Evolutionary conservation across 2,329 filamentous ascomycete genomes (phyloP), one percentile per base, ranked within the genome.

Genomic region (Aurifilum marmelostoma): DNA sequence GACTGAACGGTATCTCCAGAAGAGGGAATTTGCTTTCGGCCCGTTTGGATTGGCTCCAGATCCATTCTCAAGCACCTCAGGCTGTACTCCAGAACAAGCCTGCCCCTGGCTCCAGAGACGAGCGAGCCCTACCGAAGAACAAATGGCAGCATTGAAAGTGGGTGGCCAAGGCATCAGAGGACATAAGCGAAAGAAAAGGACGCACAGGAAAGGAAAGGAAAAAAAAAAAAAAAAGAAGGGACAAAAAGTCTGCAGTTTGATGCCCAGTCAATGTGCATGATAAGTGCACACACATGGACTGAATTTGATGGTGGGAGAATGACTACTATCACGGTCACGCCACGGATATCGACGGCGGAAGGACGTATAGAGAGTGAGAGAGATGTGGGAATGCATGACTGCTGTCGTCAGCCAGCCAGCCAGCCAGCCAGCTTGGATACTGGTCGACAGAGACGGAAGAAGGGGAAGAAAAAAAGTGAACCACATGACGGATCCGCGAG

Each of bases 51-150:
- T 63, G 39, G 61, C 61, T 50, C 39, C 61, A 47, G 61, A 50
- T 63, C 24, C 61, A 63, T 34, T 50, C 27, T 47, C 27, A 50
- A 37, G 54, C 52, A 62, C 63, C 70, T 69, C 68, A 66, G 62
- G 43, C 43, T 47, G 43, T 47, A 47, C 43, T 47, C 18, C 18
- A n/a, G 7, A 47, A 63, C 68, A 47, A 24, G 34, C 37, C 34
- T 14, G 34, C 52, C 52, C 52, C 52, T 56, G 52, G 24, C 29
- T 56, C 52, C 52, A 29, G 27, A 56, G 43, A n/a, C 3, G 43
- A 47, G 18, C 52, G 27, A 56, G 52, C 52, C 52, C 52, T 56
- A 56, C 52, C 24, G 24, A 21, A 37, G 56, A 59, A 32, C 56
- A 34, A 29, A 59, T 59, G 56, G 56, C 56, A 59, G 56, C 56